Evolutionary conservation across 805 yeast species (phyloP).

Genomic region (Candida ulmi): DNA sequence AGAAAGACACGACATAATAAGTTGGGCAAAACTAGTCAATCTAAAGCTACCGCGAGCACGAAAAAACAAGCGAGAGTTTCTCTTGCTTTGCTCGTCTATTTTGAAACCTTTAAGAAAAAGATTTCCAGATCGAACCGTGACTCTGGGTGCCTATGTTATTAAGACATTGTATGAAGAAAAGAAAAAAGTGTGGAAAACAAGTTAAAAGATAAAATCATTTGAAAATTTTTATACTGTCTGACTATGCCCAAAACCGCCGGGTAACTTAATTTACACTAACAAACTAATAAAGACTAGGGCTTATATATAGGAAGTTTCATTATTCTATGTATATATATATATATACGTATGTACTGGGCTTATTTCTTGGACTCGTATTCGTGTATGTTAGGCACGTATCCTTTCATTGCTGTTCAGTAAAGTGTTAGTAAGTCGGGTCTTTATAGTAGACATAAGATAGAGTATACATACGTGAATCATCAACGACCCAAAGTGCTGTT

Average conservation of each 20-base stretch:
- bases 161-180: constrained; percentile 22
- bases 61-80: constrained; percentile 25
- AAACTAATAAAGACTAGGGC: too few species aligned
- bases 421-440: constrained; percentile 1
- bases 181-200: constrained; percentile 4
- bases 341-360: constrained; percentile 2
- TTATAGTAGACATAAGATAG: neutral
- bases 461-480: constrained; percentile 29
- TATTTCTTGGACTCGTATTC: constrained; percentile 47
- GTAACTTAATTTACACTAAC: too few species aligned
- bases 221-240: neutral
- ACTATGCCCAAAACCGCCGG: too few species aligned
- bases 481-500: constrained; percentile 54
- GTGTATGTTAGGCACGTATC: constrained; percentile 50
- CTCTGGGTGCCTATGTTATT: constrained; percentile 67
- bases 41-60: constrained; percentile 97
- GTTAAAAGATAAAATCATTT: constrained; percentile 1
- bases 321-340: too few species aligned
- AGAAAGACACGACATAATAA: constrained; percentile 32
- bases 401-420: constrained; percentile 33
- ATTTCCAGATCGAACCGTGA: constrained; percentile 34
- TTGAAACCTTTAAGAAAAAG: constrained; percentile 20
- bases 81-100: constrained; percentile 26
- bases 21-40: constrained; percentile 50
- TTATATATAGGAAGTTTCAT: too few species aligned